Base-by-base conservation (phyloP, 768 basidiomycete species). In the Termitomyces bulborhizus region DNA sequence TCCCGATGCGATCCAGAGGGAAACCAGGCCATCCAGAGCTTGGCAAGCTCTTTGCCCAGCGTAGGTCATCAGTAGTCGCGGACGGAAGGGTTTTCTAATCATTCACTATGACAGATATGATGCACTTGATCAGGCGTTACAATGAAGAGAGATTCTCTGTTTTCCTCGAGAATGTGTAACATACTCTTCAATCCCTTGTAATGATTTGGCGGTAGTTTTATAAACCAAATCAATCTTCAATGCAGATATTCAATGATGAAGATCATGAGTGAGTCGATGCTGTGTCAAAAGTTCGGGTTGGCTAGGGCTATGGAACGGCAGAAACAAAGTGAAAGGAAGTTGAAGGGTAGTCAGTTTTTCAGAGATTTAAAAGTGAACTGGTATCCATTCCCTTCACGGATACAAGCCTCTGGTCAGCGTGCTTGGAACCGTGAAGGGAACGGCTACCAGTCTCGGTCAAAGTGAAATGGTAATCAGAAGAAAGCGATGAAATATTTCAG, bases 41-140 rank as follows among this genome's bases (percentile, higher is more conserved):
- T 69, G 68, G 68, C 16, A 62, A 15, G 57, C 48, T 18, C 60
- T 68, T 34, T 69, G 68, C 58, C 66, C 68, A 7, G 63, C 65
- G 57, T 66, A 58, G 39, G 65, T 63, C 16, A 34, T 31, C 43
- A 11, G 37, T 44, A 18, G 6, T 18, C 32, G 3, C 21, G 3
- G 21, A n/a, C 4, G 18, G 8, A 13, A n/a, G 18, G 6, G 24
- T 39, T 31, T 46, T 42, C 34, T 51, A 13, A 47, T 47, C 5
- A 8, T 6, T 27, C n/a, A 13, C 12, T 37, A 9, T 8, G 13
- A 56, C 45, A 63, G 58, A 5, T 63, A 63, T 39, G 47, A 63
- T 40, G 58, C 55, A 16, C 62, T 63, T 27, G 53, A 54, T 34
- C 58, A 54, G 27, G 37, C 34, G 8, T 54, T 46, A 39, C 53